A percentile compares a stretch with the other conserved stretches of the same genome.
phyloP scores from a whole-genome alignment of 2,329 filamentous ascomycete species.

The Helminthosporium solani region DNA sequence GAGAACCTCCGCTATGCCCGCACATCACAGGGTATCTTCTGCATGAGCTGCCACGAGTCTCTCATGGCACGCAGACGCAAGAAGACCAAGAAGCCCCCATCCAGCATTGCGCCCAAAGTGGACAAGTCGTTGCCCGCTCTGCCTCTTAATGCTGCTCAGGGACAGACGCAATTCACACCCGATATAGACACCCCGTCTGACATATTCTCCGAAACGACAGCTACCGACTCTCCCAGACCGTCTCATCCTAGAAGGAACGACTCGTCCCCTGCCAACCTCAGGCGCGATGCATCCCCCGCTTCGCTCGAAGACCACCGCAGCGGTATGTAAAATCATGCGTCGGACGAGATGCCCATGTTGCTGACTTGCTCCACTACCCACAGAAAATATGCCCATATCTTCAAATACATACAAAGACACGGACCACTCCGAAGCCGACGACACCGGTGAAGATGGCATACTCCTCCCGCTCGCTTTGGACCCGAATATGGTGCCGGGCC shows the following conservation, averaged over 20 bases:
- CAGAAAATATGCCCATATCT: conserved; percentile 63
- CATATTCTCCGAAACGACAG: conserved; percentile 63
- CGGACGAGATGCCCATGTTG: not conserved
- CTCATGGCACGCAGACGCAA: conserved; percentile 91
- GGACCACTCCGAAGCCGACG: conserved; percentile 66
- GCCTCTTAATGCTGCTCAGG: conserved; percentile 70
- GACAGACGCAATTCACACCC: conserved; percentile 60
- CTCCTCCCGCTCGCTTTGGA: conserved; percentile 55
- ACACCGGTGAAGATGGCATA: conserved; percentile 59
- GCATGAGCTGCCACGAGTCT: conserved; percentile 97
- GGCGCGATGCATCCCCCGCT: conserved; percentile 41
- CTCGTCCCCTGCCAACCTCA: conserved; percentile 37
- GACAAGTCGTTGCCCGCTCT: conserved; percentile 94
- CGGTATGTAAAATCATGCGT: conserved; percentile 26
- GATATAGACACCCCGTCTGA: conserved; percentile 59
- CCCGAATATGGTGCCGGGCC: conserved; percentile 48
- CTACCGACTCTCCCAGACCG: conserved; percentile 65
- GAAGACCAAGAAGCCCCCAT: conserved; percentile 63
- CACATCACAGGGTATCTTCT: conserved; percentile 98
- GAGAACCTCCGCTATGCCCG: conserved; percentile 97
- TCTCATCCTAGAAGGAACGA: conserved; percentile 37
- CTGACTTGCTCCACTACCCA: conserved; percentile 17
- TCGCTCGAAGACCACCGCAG: conserved; percentile 33
- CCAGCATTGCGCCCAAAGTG: conserved; percentile 60
- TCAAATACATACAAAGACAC: conserved; percentile 75